Evolutionary conservation across 202 grass and related monocot genomes (phyloP), one percentile per base, ranked within the genome.

Genomic region (Panicum hallii): DNA sequence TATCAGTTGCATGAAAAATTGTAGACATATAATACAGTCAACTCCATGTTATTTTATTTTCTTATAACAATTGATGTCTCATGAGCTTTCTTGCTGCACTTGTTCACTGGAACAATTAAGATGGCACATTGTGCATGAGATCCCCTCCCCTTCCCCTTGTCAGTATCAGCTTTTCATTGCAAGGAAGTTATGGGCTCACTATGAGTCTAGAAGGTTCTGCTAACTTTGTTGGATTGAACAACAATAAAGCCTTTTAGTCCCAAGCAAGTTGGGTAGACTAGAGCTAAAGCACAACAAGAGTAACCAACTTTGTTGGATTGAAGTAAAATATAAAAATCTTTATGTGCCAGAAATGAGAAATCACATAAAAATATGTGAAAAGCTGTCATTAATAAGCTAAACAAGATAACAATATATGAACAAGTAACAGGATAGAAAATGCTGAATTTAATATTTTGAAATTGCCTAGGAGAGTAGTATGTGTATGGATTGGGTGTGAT

Each of bases 361-460:
- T 11, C 43, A 45, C 9, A 45, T 45, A 45, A 45, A 47, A 47
- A 47, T 6, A 56, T 0, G 15, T 4, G 14, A 41, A 60, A 65
- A 67, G 20, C 6, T 26, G 17, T 12, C 72, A 57, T 54, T 54
- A 60, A 11, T 78, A 46, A 61, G 44, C 5, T 73, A 38, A 32
- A 38, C 34, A 44, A 16, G 36, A 4, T 38, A 57, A 16, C 57
- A 80, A 81, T 65, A 56, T 67, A 53, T 65, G 43, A 15, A 43
- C 5, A 13, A 28, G 28, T 12, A 52, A 72, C n/a, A 32, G 23
- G 14, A 28, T 79, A 70, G 32, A 15, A 53, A 81, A 67, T 67
- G 26, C 48, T 48, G 17, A 78, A 48, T 52, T 58, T 78, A 42
- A 85, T 32, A 32, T 50, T 53, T 72, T 53, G 20, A 72, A 62